A percentile compares a stretch with the other conserved stretches of the same genome.
These are phyloP conservation scores for Globisporangium middletonii DNA, from an alignment of 352 stramenopile species.

Conservation along the genomic window DNA sequence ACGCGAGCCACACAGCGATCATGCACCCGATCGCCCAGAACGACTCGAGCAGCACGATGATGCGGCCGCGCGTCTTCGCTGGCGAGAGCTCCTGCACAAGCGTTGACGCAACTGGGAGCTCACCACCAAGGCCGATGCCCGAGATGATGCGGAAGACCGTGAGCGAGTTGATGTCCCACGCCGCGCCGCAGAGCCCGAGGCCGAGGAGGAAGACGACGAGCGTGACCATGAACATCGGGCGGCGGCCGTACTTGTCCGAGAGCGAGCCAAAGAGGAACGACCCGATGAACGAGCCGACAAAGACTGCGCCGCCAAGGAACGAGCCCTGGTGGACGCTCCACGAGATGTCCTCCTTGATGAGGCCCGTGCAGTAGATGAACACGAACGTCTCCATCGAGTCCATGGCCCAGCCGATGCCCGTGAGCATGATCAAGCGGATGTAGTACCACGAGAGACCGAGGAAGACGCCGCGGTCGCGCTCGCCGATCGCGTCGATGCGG, in stretches of 20 bases:
- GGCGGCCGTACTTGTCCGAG: conserved; percentile 57
- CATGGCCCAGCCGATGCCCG: conserved; percentile 66
- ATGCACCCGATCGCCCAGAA: conserved; percentile 62
- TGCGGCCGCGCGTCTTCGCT: conserved; percentile 44
- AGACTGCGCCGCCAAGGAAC: conserved; percentile 47
- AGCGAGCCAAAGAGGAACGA: conserved; percentile 52
- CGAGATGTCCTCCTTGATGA: conserved; percentile 43
- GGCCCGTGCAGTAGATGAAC: conserved; percentile 44
- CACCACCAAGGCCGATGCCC: conserved; percentile 56
- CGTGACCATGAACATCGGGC: conserved; percentile 64
- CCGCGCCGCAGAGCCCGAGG: conserved; percentile 35
- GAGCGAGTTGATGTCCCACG: conserved; percentile 49
- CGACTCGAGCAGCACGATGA: conserved; percentile 62
- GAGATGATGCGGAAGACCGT: conserved; percentile 51
- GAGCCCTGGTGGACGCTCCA: conserved; percentile 24
- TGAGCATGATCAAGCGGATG: conserved; percentile 57
- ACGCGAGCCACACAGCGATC: conserved; percentile 49
- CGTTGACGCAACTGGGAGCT: conserved; percentile 50
- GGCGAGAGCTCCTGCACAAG: conserved; percentile 62
- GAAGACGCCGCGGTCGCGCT: conserved; percentile 35
- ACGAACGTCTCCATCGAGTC: conserved; percentile 73
- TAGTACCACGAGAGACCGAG: conserved; percentile 69
- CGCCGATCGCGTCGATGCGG: conserved; percentile 58
- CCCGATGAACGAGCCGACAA: conserved; percentile 60
- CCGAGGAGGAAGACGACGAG: conserved; percentile 54